phyloP scores from a whole-genome alignment of 1,139 yeast genomes.

The Nakaseomyces uthaithaninus region DNA sequence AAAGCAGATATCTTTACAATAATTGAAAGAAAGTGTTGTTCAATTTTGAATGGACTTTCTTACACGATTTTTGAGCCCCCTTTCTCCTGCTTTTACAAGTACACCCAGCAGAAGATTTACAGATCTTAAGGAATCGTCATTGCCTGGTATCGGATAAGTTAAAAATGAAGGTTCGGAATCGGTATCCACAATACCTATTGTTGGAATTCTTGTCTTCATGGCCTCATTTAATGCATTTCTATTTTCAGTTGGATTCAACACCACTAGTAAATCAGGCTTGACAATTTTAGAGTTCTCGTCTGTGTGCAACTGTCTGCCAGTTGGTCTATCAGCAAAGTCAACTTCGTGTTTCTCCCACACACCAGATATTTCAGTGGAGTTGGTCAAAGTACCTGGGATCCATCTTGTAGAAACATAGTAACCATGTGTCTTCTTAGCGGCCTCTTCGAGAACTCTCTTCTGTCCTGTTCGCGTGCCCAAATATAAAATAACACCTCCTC shows the following conservation, averaged over 20 bases:
- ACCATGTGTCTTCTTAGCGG: constrained; percentile 71
- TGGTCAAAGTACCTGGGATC: constrained; percentile 93
- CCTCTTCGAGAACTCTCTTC: constrained; percentile 63
- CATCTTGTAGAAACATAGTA: constrained; percentile 79
- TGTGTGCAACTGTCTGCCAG: constrained; percentile 47
- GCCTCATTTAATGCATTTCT: constrained; percentile 79
- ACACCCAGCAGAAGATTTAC: constrained; percentile 75
- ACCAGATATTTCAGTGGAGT: constrained; percentile 63
- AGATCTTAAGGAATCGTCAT: constrained; percentile 86
- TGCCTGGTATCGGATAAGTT: constrained; percentile 92
- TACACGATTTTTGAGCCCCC: constrained; percentile 54
- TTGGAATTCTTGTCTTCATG: constrained; percentile 73
- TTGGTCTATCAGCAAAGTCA: constrained; percentile 52
- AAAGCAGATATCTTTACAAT: too few species aligned
- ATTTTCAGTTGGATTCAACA: constrained; percentile 84
- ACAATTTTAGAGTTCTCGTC: constrained; percentile 42
- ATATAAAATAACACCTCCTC: constrained; percentile 77
- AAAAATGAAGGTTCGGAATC: constrained; percentile 84
- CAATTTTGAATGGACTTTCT: neutral
- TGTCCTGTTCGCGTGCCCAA: constrained; percentile 83
- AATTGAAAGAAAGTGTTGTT: neutral
- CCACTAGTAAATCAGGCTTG: constrained; percentile 81
- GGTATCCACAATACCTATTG: constrained; percentile 89
- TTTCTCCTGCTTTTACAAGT: constrained; percentile 75
- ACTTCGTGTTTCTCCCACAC: constrained; percentile 57